Base-by-base conservation (phyloP, 2,329 filamentous ascomycete species). In the Pestalotiopsis sp. region DNA sequence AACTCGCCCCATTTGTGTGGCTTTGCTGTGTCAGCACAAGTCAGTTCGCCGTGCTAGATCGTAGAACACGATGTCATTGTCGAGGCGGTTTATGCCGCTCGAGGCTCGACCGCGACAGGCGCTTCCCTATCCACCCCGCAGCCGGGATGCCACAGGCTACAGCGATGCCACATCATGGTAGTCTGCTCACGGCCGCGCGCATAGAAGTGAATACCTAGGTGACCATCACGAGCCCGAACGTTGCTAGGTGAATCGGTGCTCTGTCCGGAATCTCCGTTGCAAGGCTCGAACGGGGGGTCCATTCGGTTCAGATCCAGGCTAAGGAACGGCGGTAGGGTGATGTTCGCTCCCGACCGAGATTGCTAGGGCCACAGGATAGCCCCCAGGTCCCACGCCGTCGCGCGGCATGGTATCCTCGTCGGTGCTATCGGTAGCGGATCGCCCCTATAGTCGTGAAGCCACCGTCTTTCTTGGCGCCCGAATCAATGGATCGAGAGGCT, bases 401-500 rank as follows among this genome's bases (percentile, higher is more conserved):
- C n/a, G 59, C 61, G 14, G 61, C 61, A 64, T 38, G 49, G 63
- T 31, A 56, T 49, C 63, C 63, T 66, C 63, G 63, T 57, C 49
- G 63, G 25, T 38, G 61, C 12, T 41, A 39, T 25, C 61, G 61
- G 41, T 57, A 57, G 63, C 63, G 63, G 63, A 66, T 66, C 52
- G 56, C 64, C 64, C 52, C 64, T 61, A 52, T 56, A 66, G 56
- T 66, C 63, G 56, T 66, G 64, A 66, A 66, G 64, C 64, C 64
- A 60, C 64, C 41, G 64, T 66, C 56, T 23, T 41, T 36, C 64
- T 66, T 66, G 64, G 64, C 64, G 49, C 23, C 56, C 52, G 27
- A 60, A 66, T 27, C 58, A 20, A 59, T 59, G 64, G 64, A 66
- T 45, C 64, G 52, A 39, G 31, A 59, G 52, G 23, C 45, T 66